Conservation (phyloP, 2,329 filamentous ascomycete genomes). For the Trichophyton simii region DNA sequence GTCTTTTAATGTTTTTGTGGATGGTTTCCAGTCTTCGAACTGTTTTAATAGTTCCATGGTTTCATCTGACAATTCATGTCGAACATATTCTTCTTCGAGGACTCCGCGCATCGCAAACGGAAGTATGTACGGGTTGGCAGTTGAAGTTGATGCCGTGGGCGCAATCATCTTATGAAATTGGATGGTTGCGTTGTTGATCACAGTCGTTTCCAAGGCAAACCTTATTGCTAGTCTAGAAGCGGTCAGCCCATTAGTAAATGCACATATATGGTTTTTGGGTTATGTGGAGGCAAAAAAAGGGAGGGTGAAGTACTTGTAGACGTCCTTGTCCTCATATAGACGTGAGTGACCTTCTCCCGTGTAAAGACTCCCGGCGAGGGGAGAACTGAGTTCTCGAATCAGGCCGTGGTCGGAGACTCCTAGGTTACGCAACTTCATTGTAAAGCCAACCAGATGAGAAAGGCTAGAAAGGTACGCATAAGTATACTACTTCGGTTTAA, state of each 20-base stretch:
- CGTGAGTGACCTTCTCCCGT: conserved; percentile 86
- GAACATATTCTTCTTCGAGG: conserved; percentile 82
- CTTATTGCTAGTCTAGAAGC: conserved; percentile 50
- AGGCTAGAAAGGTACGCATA: conserved; percentile 39
- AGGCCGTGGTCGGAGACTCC: conserved; percentile 88
- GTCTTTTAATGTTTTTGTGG: conserved; percentile 82
- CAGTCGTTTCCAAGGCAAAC: conserved; percentile 60
- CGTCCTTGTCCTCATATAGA: conserved; percentile 75
- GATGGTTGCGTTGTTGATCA: conserved; percentile 37
- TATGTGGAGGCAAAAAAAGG: background rate
- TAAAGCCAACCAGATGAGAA: conserved; percentile 82
- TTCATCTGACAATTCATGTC: conserved; percentile 64
- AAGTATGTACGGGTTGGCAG: conserved; percentile 72
- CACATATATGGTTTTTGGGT: background rate
- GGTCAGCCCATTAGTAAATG: background rate
- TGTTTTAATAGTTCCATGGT: conserved; percentile 66
- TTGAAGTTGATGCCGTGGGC: conserved; percentile 14
- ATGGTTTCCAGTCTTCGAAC: conserved; percentile 89
- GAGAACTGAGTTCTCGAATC: conserved; percentile 75
- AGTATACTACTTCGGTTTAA: background rate
- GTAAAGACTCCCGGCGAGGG: conserved; percentile 82
- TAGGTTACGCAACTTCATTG: conserved; percentile 83
- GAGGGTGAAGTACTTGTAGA: conserved; percentile 53
- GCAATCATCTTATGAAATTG: conserved; percentile 39
- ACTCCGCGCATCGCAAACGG: conserved; percentile 94